These are phyloP conservation scores for Lactarius vividus DNA, from an alignment of 768 basidiomycete species.

Conservation along the genomic window DNA sequence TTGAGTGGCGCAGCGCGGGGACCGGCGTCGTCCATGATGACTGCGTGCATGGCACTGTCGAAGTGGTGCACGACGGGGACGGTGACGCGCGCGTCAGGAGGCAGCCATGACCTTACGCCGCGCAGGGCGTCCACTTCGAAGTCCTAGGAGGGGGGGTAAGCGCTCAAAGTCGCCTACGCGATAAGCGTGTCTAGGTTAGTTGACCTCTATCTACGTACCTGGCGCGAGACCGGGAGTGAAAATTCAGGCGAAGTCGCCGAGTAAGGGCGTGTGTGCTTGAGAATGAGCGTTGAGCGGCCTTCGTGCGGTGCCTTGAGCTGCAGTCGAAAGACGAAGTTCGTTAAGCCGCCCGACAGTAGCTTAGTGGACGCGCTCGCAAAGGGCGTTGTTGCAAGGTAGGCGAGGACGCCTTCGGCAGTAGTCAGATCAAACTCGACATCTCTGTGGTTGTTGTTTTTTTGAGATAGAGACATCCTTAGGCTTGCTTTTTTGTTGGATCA, in stretches of 20 bases:
- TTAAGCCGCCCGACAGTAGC: constrained; percentile 48
- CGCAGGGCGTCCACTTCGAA: constrained; percentile 51
- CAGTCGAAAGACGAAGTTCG: constrained; percentile 61
- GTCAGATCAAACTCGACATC: constrained; percentile 31
- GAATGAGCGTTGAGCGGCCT: constrained; percentile 46
- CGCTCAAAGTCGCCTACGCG: too few relatives aligned
- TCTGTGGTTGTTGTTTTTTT: background rate
- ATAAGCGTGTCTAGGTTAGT: background rate
- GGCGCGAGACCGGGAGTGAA: constrained; percentile 47
- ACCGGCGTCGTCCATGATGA: constrained; percentile 67
- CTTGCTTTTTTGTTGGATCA: background rate
- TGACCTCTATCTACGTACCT: constrained; percentile 40
- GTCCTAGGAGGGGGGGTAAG: constrained; percentile 28
- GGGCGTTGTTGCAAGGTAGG: constrained; percentile 47
- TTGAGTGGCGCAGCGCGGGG: constrained; percentile 40
- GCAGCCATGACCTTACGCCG: constrained; percentile 41
- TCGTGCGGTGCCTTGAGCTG: constrained; percentile 40
- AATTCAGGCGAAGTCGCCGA: constrained; percentile 28
- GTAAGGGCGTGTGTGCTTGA: constrained; percentile 54
- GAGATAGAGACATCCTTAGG: background rate
- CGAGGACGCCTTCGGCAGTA: constrained; percentile 34
- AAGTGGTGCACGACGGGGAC: constrained; percentile 50
- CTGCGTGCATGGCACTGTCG: constrained; percentile 47
- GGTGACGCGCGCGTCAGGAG: constrained; percentile 40
- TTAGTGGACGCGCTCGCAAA: constrained; percentile 44